Evolutionary conservation across 2,329 filamentous ascomycete species (phyloP), one percentile per base, ranked within the genome.

Genomic region (Epichloe coenophiala): DNA sequence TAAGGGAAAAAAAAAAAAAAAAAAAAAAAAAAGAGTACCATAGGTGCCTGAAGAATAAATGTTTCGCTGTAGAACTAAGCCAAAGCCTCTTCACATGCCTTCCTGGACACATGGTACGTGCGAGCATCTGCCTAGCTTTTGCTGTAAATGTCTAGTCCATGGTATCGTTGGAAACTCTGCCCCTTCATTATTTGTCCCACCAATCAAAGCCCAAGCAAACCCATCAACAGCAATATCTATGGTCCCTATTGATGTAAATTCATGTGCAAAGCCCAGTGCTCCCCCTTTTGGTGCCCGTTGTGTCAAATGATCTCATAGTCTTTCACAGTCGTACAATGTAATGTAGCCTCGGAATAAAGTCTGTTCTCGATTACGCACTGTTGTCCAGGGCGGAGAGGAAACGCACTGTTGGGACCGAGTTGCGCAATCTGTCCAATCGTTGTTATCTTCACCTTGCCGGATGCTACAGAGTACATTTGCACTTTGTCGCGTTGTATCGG

Each of bases 321-420:
- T 13, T 50, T 51, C 21, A 70, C 56, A 5, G 65, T 64, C 3
- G 65, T 67, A 48, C 71, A 66, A 50, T 74, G 70, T 40, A 76
- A 53, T 17, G 67, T 62, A 0, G 70, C 67, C 51, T 75, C 70
- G 3, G 66, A 41, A 51, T 77, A 76, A 0, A 70, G 57, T 35
- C 62, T 60, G 53, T 77, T 77, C 51, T 66, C 60, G 4, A 69
- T 65, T 17, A 58, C 61, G 54, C 69, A 73, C 1, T 50, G 49
- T 47, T 59, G 61, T 0, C 69, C 68, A 0, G 70, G 65, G 21
- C 59, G 62, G 38, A 77, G 62, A 46, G 65, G 62, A 53, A 76
- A 72, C 56, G 71, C 61, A 27, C 74, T 71, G 48, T 71, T 65
- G 1, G 65, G 62, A 0, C 74, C 74, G 3, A 76, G 57, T 0